Percentiles rank a stretch among this genome's conserved stretches.
Evolutionary conservation across 768 basidiomycete genomes (phyloP).

Genomic region (Terana coerulea): DNA sequence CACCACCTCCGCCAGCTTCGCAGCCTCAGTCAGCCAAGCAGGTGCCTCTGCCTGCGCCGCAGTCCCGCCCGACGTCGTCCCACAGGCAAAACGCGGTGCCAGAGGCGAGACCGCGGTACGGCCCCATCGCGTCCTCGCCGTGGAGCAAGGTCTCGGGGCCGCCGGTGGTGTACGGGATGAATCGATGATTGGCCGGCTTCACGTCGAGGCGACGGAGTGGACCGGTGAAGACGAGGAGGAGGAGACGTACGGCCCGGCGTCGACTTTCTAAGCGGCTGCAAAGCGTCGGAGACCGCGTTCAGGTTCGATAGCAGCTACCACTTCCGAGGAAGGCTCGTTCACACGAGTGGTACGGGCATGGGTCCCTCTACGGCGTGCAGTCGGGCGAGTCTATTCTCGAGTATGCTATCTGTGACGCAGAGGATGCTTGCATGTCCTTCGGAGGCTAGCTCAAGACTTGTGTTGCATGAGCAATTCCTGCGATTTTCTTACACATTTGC

Average conservation of each 20-base stretch:
- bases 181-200: slow-evolving; percentile 40
- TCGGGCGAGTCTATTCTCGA: too few species aligned
- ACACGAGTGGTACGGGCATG: too few species aligned
- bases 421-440: too few species aligned
- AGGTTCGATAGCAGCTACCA: too few species aligned
- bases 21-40: slow-evolving; percentile 15
- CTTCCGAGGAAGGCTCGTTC: too few species aligned
- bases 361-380: too few species aligned
- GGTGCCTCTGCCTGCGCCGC: slow-evolving; percentile 18
- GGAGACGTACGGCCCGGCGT: neutral
- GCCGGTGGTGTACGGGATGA: slow-evolving; percentile 55
- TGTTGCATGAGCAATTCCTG: too few species aligned
- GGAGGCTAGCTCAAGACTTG: too few species aligned
- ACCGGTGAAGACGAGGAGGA: neutral
- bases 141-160: slow-evolving; percentile 80
- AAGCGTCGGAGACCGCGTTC: too few species aligned
- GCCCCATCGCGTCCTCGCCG: slow-evolving; percentile 56
- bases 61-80: slow-evolving; percentile 3
- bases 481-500: too few species aligned
- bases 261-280: neutral
- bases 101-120: slow-evolving; percentile 49
- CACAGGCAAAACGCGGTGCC: slow-evolving; percentile 17
- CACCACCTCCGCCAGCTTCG: slow-evolving; percentile 10
- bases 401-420: too few species aligned
- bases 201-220: neutral